These are phyloP conservation scores for Serpula lacrymans DNA, from an alignment of 768 basidiomycete species.

Conservation along the genomic window DNA sequence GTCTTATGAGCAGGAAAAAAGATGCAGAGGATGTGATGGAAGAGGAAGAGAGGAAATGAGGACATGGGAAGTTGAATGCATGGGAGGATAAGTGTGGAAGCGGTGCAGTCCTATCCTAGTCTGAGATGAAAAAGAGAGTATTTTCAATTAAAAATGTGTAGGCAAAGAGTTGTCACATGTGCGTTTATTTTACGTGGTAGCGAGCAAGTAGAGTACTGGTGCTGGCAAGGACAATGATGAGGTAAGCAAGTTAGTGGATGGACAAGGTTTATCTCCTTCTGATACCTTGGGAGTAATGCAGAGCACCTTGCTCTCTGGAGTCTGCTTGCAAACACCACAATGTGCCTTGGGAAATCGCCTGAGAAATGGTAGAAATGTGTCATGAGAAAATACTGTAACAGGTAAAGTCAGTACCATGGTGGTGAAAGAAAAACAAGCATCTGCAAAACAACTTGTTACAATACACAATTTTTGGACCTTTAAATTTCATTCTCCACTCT, in stretches of 20 bases:
- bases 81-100: conserved; percentile 14
- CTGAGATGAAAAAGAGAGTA: conserved; percentile 19
- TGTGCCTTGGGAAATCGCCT: conserved; percentile 24
- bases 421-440: too few species aligned
- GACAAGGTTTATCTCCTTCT: too few species aligned
- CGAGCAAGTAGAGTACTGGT: conserved; percentile 3
- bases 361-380: conserved; percentile 23
- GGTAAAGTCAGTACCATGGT: too few species aligned
- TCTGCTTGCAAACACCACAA: conserved; percentile 17
- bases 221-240: conserved; percentile 12
- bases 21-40: conserved; percentile 35
- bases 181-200: conserved; percentile 7
- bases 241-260: conserved; percentile 4
- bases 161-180: conserved; percentile 29
- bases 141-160: conserved; percentile 29
- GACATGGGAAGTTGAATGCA: too few species aligned
- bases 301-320: conserved; percentile 19
- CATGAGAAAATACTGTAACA: too few species aligned
- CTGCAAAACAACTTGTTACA: too few species aligned
- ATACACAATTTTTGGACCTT: too few species aligned
- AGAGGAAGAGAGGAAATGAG: conserved; percentile 29
- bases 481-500: too few species aligned
- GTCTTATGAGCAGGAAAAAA: conserved; percentile 50
- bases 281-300: conserved; percentile 30
- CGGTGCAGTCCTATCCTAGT: too few species aligned